Conservation (phyloP, 208 protist genomes). For the Trypanosoma mega region DNA sequence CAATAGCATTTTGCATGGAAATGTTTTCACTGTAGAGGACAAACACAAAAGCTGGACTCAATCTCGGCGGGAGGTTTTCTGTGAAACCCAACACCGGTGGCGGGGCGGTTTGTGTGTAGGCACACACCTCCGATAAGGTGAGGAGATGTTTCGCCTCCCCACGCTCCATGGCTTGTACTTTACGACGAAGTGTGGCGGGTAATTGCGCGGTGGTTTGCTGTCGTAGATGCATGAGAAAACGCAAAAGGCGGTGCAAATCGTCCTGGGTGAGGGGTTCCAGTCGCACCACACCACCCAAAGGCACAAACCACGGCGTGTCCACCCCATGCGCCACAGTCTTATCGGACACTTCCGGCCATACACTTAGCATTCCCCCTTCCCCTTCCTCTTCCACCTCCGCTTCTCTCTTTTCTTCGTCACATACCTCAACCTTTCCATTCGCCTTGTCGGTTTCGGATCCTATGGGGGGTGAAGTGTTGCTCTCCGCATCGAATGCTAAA, state of each 20-base stretch:
- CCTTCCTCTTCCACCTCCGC: too few species aligned
- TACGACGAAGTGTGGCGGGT: conserved; percentile 19
- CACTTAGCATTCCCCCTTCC: neutral
- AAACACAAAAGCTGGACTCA: conserved; percentile 75
- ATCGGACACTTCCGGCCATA: neutral
- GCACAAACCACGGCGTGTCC: conserved; percentile 63
- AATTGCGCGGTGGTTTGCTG: conserved; percentile 43
- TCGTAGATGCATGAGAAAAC: conserved; percentile 63
- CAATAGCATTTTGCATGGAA: conserved; percentile 74
- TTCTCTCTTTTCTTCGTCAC: neutral
- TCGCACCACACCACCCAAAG: conserved; percentile 42
- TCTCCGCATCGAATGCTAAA: conserved; percentile 15
- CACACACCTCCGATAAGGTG: conserved; percentile 46
- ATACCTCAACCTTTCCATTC: neutral
- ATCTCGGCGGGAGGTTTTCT: conserved; percentile 31
- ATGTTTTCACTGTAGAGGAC: conserved; percentile 82
- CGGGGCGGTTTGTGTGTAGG: conserved; percentile 70
- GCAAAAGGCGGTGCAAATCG: conserved; percentile 50
- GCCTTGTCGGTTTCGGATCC: too few species aligned
- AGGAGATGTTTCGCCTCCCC: conserved; percentile 19
- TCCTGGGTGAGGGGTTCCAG: conserved; percentile 40
- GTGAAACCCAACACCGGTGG: conserved; percentile 71
- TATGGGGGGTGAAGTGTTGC: neutral
- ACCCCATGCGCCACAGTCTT: conserved; percentile 20
- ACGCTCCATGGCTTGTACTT: conserved; percentile 12